Evolutionary conservation across 179 eudicot species (phyloP), one percentile per base, ranked within the genome.

Genomic region (Carnegiea gigantea): DNA sequence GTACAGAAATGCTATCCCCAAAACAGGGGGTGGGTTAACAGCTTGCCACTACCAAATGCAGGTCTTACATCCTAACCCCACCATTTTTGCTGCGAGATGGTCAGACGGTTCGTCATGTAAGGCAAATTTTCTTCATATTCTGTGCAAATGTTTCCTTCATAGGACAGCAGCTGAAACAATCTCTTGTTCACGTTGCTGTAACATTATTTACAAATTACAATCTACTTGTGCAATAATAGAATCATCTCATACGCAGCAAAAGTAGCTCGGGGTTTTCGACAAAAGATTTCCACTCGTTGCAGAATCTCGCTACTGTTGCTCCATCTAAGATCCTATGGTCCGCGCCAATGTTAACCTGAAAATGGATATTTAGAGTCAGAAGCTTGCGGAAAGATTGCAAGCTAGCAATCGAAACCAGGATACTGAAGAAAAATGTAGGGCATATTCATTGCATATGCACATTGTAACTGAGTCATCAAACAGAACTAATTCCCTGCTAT

Each of bases 241-340:
- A 73, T 94, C 88, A 96, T 89, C 91, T 92, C 89, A 89, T 86
- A 43, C 94, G 92, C 87, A 94, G 79, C 90, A 96, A 75, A 48
- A 92, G 86, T 48, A 94, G 84, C 84, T 96, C 99, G 7, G 98
- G 99, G 60, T 91, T 96, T 83, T 94, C 98, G 18, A 91, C 83
- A 64, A 85, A 85, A 70, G 85, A 85, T 82, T 96, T 96, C 99
- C 99, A 96, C 81, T 92, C 92, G 15, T 96, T 96, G 91, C 97
- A 94, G 88, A 96, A 96, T 68, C 78, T 86, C 53, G 99, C 99
- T 6, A 96, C 98, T 62, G 92, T 89, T 75, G 99, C 98, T 73
- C 99, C 99, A 75, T 94, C 99, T 44, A 94, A 82, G 70, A 96
- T 95, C 84, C 99, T 90, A 85, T 96, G 99, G 82, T 96, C 99